Base-by-base conservation (phyloP, 2,329 filamentous ascomycete genomes). In the Sporothrix humicola region DNA sequence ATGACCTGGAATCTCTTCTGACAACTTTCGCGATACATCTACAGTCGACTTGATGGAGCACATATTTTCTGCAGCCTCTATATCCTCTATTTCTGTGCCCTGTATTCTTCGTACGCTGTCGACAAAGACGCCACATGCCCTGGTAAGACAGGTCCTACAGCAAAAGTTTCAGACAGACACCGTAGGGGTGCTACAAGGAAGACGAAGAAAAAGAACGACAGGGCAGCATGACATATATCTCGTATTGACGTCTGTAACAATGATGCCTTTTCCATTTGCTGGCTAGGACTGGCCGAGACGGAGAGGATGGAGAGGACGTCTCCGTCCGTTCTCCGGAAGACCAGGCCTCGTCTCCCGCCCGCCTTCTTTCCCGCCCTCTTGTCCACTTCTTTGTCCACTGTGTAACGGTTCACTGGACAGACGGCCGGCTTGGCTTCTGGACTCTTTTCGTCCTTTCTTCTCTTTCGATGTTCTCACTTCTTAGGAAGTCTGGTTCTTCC, bases 81-180 rank as follows among this genome's bases (percentile, higher is more conserved):
- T 37, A 37, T 37, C 31, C 31, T 37, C 31, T 3, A 37, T 37
- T 37, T 37, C 7, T 5, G 31, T 37, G 46, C 26, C 42, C 26
- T 42, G 3, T 6, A 20, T 69, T 20, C 37, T 54, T 50, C 42
- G 42, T 66, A 58, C 26, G 5, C 15, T 9, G 17, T n/a, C 9
- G 58, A 61, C 1, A 65, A 37, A 44, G 37, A 37, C 50, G 50
- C 68, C 52, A 58, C 68, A 70, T 59, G 37, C 17, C 37, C 37
- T 46, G 52, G 52, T 70, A 46, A 58, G 68, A 70, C 68, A 70
- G 44, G 69, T 71, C 69, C 69, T 71, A 52, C 56, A 37, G 44
- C 69, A 6, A 50, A 17, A 44, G 56, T 71, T 71, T 71, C 69
- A 71, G 44, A 61, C 56, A 59, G 31, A 20, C 42, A 37, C 31